Evolutionary conservation across 2,329 filamentous ascomycete genomes (phyloP), one percentile per base, ranked within the genome.

Genomic region (Nemania diffusa): DNA sequence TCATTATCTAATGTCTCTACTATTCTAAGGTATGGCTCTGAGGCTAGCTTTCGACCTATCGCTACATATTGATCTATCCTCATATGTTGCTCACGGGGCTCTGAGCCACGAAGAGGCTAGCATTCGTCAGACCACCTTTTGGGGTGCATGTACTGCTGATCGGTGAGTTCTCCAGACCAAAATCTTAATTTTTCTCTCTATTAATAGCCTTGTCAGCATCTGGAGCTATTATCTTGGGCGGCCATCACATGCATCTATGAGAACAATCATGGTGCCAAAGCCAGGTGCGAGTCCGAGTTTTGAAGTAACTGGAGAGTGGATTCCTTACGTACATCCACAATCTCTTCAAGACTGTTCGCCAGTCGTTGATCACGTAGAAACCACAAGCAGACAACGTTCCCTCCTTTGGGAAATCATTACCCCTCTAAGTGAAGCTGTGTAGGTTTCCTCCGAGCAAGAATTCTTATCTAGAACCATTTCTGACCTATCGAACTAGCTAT

Each of bases 181-280:
- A 40, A 40, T 40, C 20, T 32, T 20, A n/a, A n/a, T 52, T 15
- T 32, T 3, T 3, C 34, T 8, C 24, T 32, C 27, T 6, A 32
- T 9, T 52, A 6, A 52, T 20, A 40, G 17, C 50, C 8, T 20
- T 2, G 32, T 52, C 4, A 52, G 50, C 5, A 52, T 52, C 15
- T 52, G 50, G 50, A 52, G 50, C 7, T 26, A 52, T 34, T 20
- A n/a, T 32, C 50, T 52, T 32, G 50, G 50, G 27, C 50, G 50
- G 11, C 50, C 50, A 32, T 34, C 50, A 4, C 50, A 40, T 13
- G 9, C 50, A 52, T n/a, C 50, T 20, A n/a, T 32, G 32, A 32
- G 50, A 52, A 52, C 13, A 32, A 52, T 32, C n/a, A 20, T n/a
- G 15, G 50, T 9, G 11, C 50, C 50, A 20, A 5, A 9, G 17